phyloP scores from a whole-genome alignment of 2,329 filamentous ascomycete genomes.

The Diaporthe destruens region DNA sequence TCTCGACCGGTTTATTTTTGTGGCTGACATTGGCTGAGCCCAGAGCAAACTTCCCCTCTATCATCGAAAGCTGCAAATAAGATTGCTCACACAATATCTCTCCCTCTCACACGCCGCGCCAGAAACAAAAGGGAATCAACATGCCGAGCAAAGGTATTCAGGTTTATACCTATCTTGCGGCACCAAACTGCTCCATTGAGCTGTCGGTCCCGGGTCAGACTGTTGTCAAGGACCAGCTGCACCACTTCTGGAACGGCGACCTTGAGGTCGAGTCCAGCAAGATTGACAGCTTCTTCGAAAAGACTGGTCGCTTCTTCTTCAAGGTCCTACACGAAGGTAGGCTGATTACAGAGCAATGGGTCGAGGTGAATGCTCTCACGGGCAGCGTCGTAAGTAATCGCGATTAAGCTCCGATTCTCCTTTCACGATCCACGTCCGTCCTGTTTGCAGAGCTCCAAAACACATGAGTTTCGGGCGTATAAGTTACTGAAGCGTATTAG shows the following conservation, averaged over 20 bases:
- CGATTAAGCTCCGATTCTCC: not conserved
- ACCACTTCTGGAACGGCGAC: constrained; percentile 53
- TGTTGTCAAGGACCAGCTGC: constrained; percentile 50
- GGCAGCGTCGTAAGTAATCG: constrained; percentile 51
- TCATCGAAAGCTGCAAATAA: not conserved
- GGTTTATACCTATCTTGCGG: constrained; percentile 55
- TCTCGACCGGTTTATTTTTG: not conserved
- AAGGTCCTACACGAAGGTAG: constrained; percentile 54
- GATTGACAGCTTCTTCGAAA: constrained; percentile 57
- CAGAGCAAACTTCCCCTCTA: constrained; percentile 7
- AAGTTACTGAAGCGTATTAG: not conserved
- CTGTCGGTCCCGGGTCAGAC: constrained; percentile 57
- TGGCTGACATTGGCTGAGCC: constrained; percentile 21
- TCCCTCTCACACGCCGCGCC: not conserved
- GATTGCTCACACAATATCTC: not conserved
- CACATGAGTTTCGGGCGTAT: not conserved
- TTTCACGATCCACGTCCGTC: not conserved
- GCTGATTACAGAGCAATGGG: constrained; percentile 57
- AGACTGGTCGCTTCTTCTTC: constrained; percentile 59
- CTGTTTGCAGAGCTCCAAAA: not conserved
- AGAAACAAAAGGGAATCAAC: not conserved
- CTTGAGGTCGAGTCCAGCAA: constrained; percentile 60
- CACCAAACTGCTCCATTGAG: constrained; percentile 56
- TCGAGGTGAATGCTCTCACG: constrained; percentile 60
- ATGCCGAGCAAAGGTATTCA: constrained; percentile 59